Evolutionary conservation across 2,329 filamentous ascomycete species (phyloP), one percentile per base, ranked within the genome.

Genomic region (Acrodontium crateriforme): DNA sequence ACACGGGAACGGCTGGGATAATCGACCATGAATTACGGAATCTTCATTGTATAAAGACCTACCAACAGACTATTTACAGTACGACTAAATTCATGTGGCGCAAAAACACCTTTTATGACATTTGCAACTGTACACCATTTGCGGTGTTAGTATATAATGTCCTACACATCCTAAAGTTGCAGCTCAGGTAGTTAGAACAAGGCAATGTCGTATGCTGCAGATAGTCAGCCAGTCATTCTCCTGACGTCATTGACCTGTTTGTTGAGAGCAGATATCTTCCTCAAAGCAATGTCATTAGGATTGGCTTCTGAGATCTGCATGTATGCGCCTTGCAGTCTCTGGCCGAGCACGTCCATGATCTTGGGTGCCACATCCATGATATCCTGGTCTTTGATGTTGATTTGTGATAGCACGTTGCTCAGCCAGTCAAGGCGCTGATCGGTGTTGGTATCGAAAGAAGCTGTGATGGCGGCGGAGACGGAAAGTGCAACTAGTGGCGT

Each of bases 401-500:
- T 62, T 27, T 57, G 60, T 36, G 55, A 52, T 30, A 76, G 55
- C 8, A 71, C 66, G 27, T 60, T 56, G 27, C 65, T 60, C 15
- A 76, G 58, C 71, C 71, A 77, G 13, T 60, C 50, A 9, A 77
- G 58, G 32, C 72, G 67, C 46, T 68, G 58, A 18, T 53, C 44
- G 15, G 67, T 47, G 35, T 70, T 65, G 7, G 62, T 65, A 16
- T 65, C 56, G 31, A 75, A 53, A 24, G 61, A 60, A 3, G 65
- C 61, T 2, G 69, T 72, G 15, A 75, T 65, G n/a, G 71, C 70
- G 13, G 70, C 69, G 28, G 67, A 68, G 15, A 74, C 69, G 2
- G 70, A 74, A 22, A 77, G 60, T 14, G 63, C 58, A 18, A 75
- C 62, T 21, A 77, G 60, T 2, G 69, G 63, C 16, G 67, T 63